phyloP scores from a whole-genome alignment of 2,329 filamentous ascomycete genomes.

The Fusarium sororula region DNA sequence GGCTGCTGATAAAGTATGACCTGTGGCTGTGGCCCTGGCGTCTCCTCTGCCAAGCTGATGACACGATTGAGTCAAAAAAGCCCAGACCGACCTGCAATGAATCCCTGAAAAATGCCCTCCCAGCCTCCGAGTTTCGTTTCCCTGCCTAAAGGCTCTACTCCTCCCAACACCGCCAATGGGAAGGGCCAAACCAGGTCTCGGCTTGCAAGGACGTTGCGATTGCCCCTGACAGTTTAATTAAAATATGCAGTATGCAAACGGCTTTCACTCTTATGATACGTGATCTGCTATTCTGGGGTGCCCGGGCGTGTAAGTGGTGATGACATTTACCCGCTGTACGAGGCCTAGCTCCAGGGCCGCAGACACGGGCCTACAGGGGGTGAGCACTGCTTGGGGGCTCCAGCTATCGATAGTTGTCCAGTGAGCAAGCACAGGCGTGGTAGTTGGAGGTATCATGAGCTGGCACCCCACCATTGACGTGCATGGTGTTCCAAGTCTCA shows the following conservation, averaged over 20 bases:
- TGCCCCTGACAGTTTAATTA: slow-evolving; percentile 34
- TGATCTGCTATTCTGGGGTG: slow-evolving; percentile 19
- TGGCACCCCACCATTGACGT: slow-evolving; percentile 38
- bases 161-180: slow-evolving; percentile 27
- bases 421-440: slow-evolving; percentile 37
- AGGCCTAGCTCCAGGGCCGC: slow-evolving; percentile 34
- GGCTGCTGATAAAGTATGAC: background rate
- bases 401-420: slow-evolving; percentile 43
- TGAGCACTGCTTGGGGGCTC: background rate
- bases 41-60: slow-evolving; percentile 7
- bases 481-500: slow-evolving; percentile 23
- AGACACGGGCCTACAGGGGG: slow-evolving; percentile 16
- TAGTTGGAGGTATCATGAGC: slow-evolving; percentile 37
- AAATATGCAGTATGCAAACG: slow-evolving; percentile 32
- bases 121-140: slow-evolving; percentile 39
- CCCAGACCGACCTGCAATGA: slow-evolving; percentile 20
- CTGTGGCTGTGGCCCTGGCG: slow-evolving; percentile 9
- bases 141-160: slow-evolving; percentile 18
- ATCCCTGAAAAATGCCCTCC: slow-evolving; percentile 32
- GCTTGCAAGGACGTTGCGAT: slow-evolving; percentile 10
- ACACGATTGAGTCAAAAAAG: background rate
- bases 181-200: background rate
- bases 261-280: slow-evolving; percentile 15
- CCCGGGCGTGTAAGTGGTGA: slow-evolving; percentile 31
- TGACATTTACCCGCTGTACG: slow-evolving; percentile 30